Conservation (phyloP, 768 basidiomycete species). For the Auricularia auricula-judae region DNA sequence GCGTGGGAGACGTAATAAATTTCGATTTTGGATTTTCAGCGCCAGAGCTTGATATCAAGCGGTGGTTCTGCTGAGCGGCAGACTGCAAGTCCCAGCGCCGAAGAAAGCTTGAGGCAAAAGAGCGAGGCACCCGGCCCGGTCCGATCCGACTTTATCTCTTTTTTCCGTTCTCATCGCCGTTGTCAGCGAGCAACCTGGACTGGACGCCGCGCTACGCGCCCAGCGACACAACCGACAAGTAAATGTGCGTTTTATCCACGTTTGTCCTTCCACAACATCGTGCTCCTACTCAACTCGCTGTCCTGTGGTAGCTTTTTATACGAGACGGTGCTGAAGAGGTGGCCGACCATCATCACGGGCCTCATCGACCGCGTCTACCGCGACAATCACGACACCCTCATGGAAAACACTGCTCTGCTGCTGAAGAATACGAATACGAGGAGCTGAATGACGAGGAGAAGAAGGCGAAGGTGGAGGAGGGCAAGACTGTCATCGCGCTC, state of each 20-base stretch:
- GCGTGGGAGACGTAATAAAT: no score
- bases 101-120: no score
- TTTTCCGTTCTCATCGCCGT: no score
- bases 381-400: constrained; percentile 44
- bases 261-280: background rate
- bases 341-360: constrained; percentile 63
- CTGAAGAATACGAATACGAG: no score
- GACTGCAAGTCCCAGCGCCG: no score
- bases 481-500: constrained; percentile 62
- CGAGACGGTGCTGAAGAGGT: constrained; percentile 62
- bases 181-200: background rate
- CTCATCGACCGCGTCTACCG: constrained; percentile 70
- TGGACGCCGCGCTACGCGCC: constrained; percentile 39
- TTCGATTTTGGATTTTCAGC: no score
- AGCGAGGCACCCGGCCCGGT: no score
- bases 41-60: no score
- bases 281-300: background rate
- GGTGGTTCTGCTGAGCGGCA: no score
- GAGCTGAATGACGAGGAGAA: constrained; percentile 23
- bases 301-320: background rate
- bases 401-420: no score
- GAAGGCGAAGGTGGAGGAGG: constrained; percentile 43
- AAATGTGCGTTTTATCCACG: constrained; percentile 28
- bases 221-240: constrained; percentile 62
- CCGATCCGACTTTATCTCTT: no score